Percentiles rank a stretch among this genome's conserved stretches.
Evolutionary conservation across 345 rosid genomes (phyloP).

Genomic region (Brassica juncea): DNA sequence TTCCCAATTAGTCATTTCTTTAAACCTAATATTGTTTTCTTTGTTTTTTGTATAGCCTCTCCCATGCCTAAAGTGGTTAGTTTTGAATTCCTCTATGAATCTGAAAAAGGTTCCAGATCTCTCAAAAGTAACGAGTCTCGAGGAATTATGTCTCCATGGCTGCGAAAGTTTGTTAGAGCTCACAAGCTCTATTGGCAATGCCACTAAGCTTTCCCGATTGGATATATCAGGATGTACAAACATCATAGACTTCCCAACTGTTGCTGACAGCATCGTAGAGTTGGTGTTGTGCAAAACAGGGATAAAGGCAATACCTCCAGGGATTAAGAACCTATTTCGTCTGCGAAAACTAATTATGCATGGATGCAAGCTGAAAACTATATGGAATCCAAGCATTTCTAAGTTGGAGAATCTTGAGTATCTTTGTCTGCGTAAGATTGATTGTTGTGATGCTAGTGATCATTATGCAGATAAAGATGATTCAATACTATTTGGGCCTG

Average conservation of each 20-base stretch:
- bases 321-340: not conserved
- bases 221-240: constrained; percentile 6
- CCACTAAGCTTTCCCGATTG: not conserved
- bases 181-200: too few species aligned
- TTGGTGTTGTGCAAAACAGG: not conserved
- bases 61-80: not conserved
- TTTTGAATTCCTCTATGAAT: too few species aligned
- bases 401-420: constrained; percentile 1
- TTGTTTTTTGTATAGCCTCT: not conserved
- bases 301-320: constrained; percentile 3
- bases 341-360: not conserved
- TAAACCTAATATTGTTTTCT: too few species aligned
- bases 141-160: too few species aligned
- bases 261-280: constrained; percentile 2
- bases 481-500: too few species aligned
- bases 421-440: not conserved
- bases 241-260: constrained; percentile 28
- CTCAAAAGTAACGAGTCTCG: too few species aligned
- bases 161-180: too few species aligned
- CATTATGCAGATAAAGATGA: not conserved
- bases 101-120: too few species aligned
- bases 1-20: not conserved
- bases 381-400: constrained; percentile 10
- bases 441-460: too few species aligned
- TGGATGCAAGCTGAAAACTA: not conserved